Base-by-base conservation (phyloP, 208 protist genomes). In the Phytomonas sp. region DNA sequence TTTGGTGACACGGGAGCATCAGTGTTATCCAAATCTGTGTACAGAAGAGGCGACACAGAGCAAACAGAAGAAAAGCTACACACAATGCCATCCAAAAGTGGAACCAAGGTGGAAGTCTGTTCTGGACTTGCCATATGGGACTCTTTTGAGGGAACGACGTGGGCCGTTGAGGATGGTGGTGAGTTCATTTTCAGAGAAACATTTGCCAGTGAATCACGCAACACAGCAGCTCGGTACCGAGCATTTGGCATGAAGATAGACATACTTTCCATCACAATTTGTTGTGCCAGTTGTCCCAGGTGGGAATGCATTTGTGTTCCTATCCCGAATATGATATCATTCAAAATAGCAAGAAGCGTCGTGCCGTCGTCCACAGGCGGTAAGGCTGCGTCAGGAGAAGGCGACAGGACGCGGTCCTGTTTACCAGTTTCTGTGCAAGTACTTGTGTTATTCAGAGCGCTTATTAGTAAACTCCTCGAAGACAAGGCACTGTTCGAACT, bases 171-270 rank as follows among this genome's bases (percentile, higher is more conserved):
- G 2, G 13, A 20, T 46, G 40, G 40, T 46, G 11, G 23, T 26
- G 46, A 8, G 20, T 56, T 23, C 20, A 20, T 26, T 8, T 11
- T 56, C 20, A 56, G 13, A 4, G 46, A 56, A 56, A 56, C 6
- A 23, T 17, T 26, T 56, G 40, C 40, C 53, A 96, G 79, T 67
- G 88, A 70, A n/a, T 93, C 87, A 7, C 80, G 75, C 70, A 94
- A 70, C 28, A 96, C 69, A 60, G 64, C 66, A n/a, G 82, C 86
- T 0, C 91, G 84, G 30, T 82, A 68, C 8, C 68, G 67, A 31
- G 85, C 83, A 51, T 75, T 80, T 4, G 88, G 86, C 61, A 96
- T 75, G 61, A 96, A 94, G 56, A 96, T 79, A 30, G 82, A 82
- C 26, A 96, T 82, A 26, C 88, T 88, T 60, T 93, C 84, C 23